These are phyloP conservation scores for Jacaranda copaia DNA, from an alignment of 257 asterid species.

Conservation along the genomic window DNA sequence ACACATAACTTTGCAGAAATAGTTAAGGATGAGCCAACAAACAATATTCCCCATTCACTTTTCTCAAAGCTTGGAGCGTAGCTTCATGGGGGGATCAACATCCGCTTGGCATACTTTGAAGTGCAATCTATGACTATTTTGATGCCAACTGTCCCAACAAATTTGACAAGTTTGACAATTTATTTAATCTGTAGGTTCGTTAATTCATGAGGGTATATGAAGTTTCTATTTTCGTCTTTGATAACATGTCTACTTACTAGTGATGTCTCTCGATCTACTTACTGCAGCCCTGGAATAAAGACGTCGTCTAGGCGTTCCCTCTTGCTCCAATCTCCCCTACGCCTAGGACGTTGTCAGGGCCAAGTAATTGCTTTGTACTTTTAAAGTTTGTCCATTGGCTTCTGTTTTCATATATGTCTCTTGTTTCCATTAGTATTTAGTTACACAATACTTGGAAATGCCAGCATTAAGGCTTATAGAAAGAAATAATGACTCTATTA, in stretches of 20 bases:
- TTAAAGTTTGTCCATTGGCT: not conserved
- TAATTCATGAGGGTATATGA: constrained; percentile 1
- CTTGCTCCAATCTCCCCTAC: too few relatives aligned
- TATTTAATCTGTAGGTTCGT: constrained; percentile 60
- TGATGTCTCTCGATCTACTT: too few relatives aligned
- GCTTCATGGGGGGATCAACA: constrained; percentile 85
- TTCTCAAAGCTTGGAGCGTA: constrained; percentile 84
- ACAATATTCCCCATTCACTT: constrained; percentile 80
- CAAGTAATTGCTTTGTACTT: not conserved
- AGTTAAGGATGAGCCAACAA: constrained; percentile 81
- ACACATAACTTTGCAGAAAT: constrained; percentile 56
- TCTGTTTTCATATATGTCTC: not conserved
- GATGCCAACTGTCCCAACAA: constrained; percentile 71
- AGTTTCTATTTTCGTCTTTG: not conserved
- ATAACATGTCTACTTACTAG: not conserved
- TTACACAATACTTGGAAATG: not conserved
- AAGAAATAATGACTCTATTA: not conserved
- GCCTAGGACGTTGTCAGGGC: too few relatives aligned
- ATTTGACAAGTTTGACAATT: constrained; percentile 72
- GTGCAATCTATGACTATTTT: constrained; percentile 77
- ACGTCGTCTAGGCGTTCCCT: too few relatives aligned
- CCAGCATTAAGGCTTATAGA: not conserved
- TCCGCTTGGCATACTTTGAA: constrained; percentile 83
- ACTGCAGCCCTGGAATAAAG: too few relatives aligned
- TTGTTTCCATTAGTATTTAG: constrained; percentile 10